phyloP scores from a whole-genome alignment of 495 filamentous ascomycete species.

The Daldinia childiae region DNA sequence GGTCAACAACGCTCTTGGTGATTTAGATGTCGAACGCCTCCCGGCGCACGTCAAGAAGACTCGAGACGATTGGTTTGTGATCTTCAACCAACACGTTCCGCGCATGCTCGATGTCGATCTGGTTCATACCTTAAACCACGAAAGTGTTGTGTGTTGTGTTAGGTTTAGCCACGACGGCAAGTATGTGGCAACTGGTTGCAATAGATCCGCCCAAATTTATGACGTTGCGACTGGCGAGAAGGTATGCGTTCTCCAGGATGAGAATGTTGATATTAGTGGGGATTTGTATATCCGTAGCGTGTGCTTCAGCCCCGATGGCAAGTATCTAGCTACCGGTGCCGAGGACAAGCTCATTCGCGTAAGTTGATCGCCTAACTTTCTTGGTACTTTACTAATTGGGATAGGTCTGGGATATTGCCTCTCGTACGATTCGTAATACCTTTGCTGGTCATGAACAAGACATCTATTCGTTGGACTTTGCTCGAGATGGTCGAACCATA shows the following conservation, averaged over 20 bases:
- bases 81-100: slow-evolving; percentile 87
- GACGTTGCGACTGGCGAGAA: slow-evolving; percentile 82
- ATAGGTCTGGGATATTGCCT: slow-evolving; percentile 88
- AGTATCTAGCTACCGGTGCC: slow-evolving; percentile 87
- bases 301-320: slow-evolving; percentile 91
- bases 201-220: slow-evolving; percentile 89
- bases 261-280: slow-evolving; percentile 81
- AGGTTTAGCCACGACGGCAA: slow-evolving; percentile 89
- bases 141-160: slow-evolving; percentile 92
- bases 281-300: slow-evolving; percentile 92
- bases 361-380: slow-evolving; percentile 49
- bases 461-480: slow-evolving; percentile 93
- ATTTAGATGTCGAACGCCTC: slow-evolving; percentile 85
- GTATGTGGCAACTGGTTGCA: slow-evolving; percentile 89
- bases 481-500: slow-evolving; percentile 85
- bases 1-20: slow-evolving; percentile 79
- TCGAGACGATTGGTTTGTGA: slow-evolving; percentile 84
- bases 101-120: slow-evolving; percentile 87
- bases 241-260: slow-evolving; percentile 82
- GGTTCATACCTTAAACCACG: slow-evolving; percentile 84
- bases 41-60: slow-evolving; percentile 86
- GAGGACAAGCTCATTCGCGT: slow-evolving; percentile 93
- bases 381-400: slow-evolving; percentile 22
- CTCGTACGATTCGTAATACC: slow-evolving; percentile 78
- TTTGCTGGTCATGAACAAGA: slow-evolving; percentile 91